Conservation (phyloP, 345 rosid species). For the Aquilaria yunnanensis region DNA sequence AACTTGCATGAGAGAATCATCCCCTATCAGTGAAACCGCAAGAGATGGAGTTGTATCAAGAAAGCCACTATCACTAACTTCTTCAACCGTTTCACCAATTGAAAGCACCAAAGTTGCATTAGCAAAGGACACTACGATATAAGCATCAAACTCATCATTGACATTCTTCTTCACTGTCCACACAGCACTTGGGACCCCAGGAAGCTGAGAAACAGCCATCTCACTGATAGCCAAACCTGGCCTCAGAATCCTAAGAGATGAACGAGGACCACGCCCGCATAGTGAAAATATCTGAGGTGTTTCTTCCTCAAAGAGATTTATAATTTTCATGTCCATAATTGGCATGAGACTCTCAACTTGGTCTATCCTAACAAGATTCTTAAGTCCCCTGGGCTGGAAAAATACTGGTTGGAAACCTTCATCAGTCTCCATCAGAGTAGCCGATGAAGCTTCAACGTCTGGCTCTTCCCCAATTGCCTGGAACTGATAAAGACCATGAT, state of each 20-base stretch:
- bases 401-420: conserved; percentile 96
- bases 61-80: conserved; percentile 95
- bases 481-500: conserved; percentile 93
- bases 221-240: conserved; percentile 95
- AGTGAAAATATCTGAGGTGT: conserved; percentile 89
- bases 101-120: conserved; percentile 98
- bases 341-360: conserved; percentile 98
- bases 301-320: conserved; percentile 94
- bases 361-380: conserved; percentile 93
- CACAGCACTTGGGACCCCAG: conserved; percentile 98
- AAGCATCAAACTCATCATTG: conserved; percentile 93
- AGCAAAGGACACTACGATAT: conserved; percentile 91
- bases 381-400: conserved; percentile 88
- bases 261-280: conserved; percentile 97
- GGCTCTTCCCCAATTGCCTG: conserved; percentile 88
- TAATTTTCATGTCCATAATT: conserved; percentile 90
- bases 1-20: conserved; percentile 98
- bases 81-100: conserved; percentile 97
- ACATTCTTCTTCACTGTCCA: conserved; percentile 96
- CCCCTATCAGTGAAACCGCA: conserved; percentile 90
- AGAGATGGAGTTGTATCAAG: conserved; percentile 95
- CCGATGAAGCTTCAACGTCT: conserved; percentile 88
- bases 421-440: conserved; percentile 89
- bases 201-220: conserved; percentile 99
- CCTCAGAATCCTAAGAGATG: conserved; percentile 82